Evolutionary conservation across 257 asterid genomes (phyloP).

Genomic region (Plantago major): DNA sequence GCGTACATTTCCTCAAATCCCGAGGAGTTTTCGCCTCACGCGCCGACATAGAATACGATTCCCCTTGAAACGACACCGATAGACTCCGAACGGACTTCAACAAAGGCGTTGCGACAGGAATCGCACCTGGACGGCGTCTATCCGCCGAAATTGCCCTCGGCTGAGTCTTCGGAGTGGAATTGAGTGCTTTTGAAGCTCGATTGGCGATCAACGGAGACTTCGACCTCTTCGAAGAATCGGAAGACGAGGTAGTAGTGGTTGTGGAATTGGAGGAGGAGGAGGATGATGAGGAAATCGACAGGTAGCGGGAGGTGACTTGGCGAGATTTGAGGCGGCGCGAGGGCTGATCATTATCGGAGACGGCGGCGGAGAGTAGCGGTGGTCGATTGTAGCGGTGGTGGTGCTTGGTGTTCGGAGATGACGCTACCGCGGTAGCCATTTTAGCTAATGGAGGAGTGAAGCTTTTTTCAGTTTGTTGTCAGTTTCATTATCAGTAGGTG

Average conservation of each 20-base stretch:
- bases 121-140: conserved; percentile 34
- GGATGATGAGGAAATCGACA: conserved; percentile 50
- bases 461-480: too few species aligned
- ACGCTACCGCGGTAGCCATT: too few species aligned
- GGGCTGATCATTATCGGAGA: too few species aligned
- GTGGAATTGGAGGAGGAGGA: conserved; percentile 52
- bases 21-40: conserved; percentile 37
- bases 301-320: conserved; percentile 58
- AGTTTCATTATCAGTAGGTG: too few species aligned
- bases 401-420: too few species aligned
- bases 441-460: too few species aligned
- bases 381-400: too few species aligned
- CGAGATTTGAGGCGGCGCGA: conserved; percentile 36
- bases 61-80: conserved; percentile 87
- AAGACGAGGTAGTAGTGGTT: conserved; percentile 43
- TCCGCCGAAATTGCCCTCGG: conserved; percentile 47
- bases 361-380: too few species aligned
- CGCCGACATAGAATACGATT: conserved; percentile 47
- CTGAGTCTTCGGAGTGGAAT: conserved; percentile 33
- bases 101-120: conserved; percentile 46
- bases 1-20: conserved; percentile 54
- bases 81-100: conserved; percentile 58
- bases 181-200: conserved; percentile 15
- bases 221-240: conserved; percentile 48
- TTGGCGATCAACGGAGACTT: conserved; percentile 46